Evolutionary conservation across 1,284 basidiomycete genomes (phyloP), one percentile per base, ranked within the genome.

Genomic region (Leccinum variabile): DNA sequence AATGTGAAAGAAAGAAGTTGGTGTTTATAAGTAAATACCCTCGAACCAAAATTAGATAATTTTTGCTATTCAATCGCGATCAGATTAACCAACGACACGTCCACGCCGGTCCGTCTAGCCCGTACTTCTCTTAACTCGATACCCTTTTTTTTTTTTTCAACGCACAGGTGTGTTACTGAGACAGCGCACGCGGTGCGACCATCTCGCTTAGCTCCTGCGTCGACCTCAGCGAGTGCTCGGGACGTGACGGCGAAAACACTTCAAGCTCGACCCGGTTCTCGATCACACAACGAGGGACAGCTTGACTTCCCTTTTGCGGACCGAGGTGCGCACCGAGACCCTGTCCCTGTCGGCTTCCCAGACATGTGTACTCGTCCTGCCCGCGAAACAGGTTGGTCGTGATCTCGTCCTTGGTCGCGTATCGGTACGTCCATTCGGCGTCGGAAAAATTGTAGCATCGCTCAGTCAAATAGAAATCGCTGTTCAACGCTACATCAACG

Each of bases 391-490:
- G 53, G 61, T 74, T 76, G 57, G 65, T 65, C 14, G 55, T 64
- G 4, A 77, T 71, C 57, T 74, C 72, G 22, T 76, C 63, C 30
- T 67, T 56, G 32, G 72, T 76, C 28, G 72, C 67, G 35, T 74
- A 76, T 57, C 72, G 74, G 63, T 76, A 76, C 35, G 30, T 55
- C 75, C 75, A 74, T 28, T 62, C 62, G 8, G 22, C 49, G 22
- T 56, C 56, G 25, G 65, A 55, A 46, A 7, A 13, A 46, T 64
- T 32, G 30, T 52, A 11, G 2, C 50, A n/a, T 25, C 53, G 59
- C 28, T 69, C 39, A 14, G 39, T 41, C 54, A 18, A 22, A 37
- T 76, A 76, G 56, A 64, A 76, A 3, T 30, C 44, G 44, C 33
- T 28, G n/a, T 73, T 76, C 53, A 72, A 37, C 3, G 46, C 75